Evolutionary conservation across 2,329 filamentous ascomycete species (phyloP).

Genomic region (Epichloe bromicola): DNA sequence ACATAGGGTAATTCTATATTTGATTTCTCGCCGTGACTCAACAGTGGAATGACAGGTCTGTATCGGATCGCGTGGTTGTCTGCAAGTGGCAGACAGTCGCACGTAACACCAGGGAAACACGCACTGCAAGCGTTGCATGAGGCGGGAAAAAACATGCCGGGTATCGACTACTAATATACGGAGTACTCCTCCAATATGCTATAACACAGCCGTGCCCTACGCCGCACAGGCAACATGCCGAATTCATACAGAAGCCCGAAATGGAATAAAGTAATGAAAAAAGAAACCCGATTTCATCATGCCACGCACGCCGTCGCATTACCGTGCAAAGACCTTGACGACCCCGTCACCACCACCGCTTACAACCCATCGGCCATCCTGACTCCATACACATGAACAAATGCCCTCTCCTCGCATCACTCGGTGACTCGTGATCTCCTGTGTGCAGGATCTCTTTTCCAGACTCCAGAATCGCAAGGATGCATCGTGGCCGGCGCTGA

Average conservation of each 20-base stretch:
- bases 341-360: constrained; percentile 90
- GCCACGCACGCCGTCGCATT: constrained; percentile 3
- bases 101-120: no score
- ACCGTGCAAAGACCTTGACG: constrained; percentile 76
- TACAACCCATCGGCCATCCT: constrained; percentile 88
- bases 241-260: constrained; percentile 1
- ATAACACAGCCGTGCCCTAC: constrained; percentile 5
- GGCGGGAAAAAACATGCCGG: constrained; percentile 11
- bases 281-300: not conserved
- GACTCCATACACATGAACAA: constrained; percentile 88
- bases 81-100: no score
- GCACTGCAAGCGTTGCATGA: no score
- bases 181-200: constrained; percentile 9
- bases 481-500: constrained; percentile 91
- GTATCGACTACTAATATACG: constrained; percentile 21
- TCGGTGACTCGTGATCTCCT: constrained; percentile 86
- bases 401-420: constrained; percentile 95
- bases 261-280: not conserved
- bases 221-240: constrained; percentile 6
- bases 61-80: no score
- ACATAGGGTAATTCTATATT: no score
- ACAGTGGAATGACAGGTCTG: no score
- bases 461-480: constrained; percentile 94
- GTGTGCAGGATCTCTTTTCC: constrained; percentile 86
- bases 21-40: no score